phyloP scores from a whole-genome alignment of 176 grass and related monocot genomes.

The Pontederia crassipes region DNA sequence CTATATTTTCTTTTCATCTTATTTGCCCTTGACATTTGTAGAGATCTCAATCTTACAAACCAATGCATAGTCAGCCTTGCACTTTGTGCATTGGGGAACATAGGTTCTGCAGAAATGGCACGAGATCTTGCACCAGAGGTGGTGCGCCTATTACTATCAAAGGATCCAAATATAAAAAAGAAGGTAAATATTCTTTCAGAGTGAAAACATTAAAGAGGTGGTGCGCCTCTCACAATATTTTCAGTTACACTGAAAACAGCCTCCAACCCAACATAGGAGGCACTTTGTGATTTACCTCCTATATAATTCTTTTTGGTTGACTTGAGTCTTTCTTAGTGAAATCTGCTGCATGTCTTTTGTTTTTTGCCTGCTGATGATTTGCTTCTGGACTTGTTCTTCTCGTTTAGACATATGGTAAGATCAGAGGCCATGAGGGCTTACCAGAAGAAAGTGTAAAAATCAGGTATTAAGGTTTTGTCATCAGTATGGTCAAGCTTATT shows the following conservation, averaged over 20 bases:
- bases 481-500: no score
- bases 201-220: not conserved
- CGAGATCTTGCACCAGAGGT: slow-evolving; percentile 87
- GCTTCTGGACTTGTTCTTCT: no score
- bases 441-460: no score
- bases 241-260: not conserved
- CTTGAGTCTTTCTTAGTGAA: no score
- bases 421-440: no score
- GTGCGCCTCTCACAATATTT: not conserved
- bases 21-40: slow-evolving; percentile 44
- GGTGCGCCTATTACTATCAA: slow-evolving; percentile 69
- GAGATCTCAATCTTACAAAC: slow-evolving; percentile 97
- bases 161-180: slow-evolving; percentile 89
- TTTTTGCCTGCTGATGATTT: no score
- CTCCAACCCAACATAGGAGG: not conserved
- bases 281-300: no score
- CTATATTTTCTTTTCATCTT: slow-evolving; percentile 14
- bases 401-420: no score
- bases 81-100: slow-evolving; percentile 89
- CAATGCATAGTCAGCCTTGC: slow-evolving; percentile 90
- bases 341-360: no score
- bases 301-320: no score
- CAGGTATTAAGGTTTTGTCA: no score
- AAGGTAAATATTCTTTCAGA: slow-evolving; percentile 39
- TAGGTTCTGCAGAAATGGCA: slow-evolving; percentile 96